Conservation (phyloP, 2,329 filamentous ascomycete species). For the Aureobasidium uvarum region DNA sequence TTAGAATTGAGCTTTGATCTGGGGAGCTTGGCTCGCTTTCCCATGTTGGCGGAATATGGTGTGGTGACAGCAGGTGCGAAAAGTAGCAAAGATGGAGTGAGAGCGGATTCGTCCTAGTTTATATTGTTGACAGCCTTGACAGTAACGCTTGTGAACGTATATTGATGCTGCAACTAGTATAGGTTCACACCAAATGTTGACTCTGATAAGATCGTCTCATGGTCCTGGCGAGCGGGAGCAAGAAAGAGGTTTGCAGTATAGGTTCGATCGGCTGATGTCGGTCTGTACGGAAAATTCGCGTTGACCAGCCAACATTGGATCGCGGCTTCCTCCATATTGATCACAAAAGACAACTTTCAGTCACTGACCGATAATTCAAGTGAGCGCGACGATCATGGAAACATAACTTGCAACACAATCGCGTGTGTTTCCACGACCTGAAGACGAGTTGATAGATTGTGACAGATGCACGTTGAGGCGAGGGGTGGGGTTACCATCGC, state of each 20-base stretch:
- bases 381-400: too few species aligned
- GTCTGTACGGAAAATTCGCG: constrained; percentile 8
- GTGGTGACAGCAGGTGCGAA: background rate
- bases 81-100: background rate
- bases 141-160: background rate
- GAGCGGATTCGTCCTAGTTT: background rate
- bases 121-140: background rate
- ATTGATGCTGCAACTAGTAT: background rate
- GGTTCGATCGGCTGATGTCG: background rate
- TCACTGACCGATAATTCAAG: background rate
- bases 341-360: background rate
- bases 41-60: background rate
- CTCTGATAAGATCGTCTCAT: background rate
- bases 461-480: background rate
- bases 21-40: background rate
- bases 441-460: background rate
- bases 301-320: constrained; percentile 4
- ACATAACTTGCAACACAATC: background rate
- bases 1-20: background rate
- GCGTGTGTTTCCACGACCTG: background rate
- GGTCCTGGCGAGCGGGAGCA: background rate
- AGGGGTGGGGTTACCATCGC: background rate
- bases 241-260: background rate
- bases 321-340: constrained; percentile 12
- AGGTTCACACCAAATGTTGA: background rate